phyloP scores from a whole-genome alignment of 176 grass and related monocot species.

The Oryza brachyantha region DNA sequence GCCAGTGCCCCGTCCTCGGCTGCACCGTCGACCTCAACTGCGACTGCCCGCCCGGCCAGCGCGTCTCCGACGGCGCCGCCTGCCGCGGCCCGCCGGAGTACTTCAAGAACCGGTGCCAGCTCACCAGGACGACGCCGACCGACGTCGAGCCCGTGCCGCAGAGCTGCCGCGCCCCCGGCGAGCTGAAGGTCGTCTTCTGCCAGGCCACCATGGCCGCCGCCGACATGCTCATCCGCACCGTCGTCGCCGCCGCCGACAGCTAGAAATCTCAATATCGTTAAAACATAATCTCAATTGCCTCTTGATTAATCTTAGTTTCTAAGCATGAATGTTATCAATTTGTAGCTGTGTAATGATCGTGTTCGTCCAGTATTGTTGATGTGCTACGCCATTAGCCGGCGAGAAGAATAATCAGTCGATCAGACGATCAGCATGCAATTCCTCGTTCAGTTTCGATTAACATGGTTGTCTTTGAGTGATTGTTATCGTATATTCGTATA shows the following conservation, averaged over 20 bases:
- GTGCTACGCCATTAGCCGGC: not conserved
- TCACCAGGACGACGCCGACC: slow-evolving; percentile 32
- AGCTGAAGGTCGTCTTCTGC: slow-evolving; percentile 55
- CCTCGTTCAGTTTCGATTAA: too few species aligned
- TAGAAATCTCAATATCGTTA: slow-evolving; percentile 32
- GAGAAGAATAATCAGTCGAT: not conserved
- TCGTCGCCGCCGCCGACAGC: slow-evolving; percentile 37
- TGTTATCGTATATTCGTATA: not conserved
- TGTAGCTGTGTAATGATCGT: not conserved
- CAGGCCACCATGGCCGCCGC: slow-evolving; percentile 18
- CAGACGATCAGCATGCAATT: not conserved
- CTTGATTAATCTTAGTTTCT: not conserved
- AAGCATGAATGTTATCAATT: not conserved
- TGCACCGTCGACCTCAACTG: slow-evolving; percentile 42
- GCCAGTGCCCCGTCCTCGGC: slow-evolving; percentile 35
- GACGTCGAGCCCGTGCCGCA: slow-evolving; percentile 53
- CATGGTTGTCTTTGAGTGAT: not conserved
- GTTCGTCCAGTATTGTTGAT: not conserved
- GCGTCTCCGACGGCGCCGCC: slow-evolving; percentile 27
- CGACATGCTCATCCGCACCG: slow-evolving; percentile 39
- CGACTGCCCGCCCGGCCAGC: slow-evolving; percentile 30
- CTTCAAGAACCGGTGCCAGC: slow-evolving; percentile 44
- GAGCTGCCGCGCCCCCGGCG: slow-evolving; percentile 47
- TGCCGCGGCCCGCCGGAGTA: slow-evolving; percentile 22
- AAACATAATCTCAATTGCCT: too few species aligned